These are phyloP conservation scores for Castanea crenata DNA, from an alignment of 306 rosid species.

Conservation along the genomic window DNA sequence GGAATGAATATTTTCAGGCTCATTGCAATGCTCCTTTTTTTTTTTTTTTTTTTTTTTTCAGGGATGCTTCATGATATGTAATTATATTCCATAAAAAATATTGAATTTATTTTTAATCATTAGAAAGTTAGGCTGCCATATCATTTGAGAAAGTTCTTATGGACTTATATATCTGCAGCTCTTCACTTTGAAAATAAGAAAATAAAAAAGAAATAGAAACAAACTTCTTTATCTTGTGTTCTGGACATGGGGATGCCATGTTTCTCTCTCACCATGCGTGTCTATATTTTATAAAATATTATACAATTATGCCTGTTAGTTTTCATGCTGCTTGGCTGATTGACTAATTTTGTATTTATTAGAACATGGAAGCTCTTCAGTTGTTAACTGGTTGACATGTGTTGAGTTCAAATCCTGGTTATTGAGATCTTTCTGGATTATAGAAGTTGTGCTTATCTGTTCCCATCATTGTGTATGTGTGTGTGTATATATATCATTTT, in stretches of 20 bases:
- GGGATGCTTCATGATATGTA: neutral
- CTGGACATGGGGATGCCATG: neutral
- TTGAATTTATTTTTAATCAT: neutral
- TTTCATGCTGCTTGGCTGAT: neutral
- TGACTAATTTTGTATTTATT: neutral
- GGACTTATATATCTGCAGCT: neutral
- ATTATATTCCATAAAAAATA: neutral
- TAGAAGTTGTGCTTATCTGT: neutral
- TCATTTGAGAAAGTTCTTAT: neutral
- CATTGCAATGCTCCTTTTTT: neutral
- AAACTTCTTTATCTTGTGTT: neutral
- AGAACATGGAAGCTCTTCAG: neutral
- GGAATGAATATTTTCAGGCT: conserved; percentile 14
- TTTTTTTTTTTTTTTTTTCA: neutral
- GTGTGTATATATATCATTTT: neutral
- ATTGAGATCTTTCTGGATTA: neutral
- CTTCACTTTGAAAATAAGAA: neutral
- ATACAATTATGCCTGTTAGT: neutral
- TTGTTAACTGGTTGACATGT: neutral
- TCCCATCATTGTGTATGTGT: neutral
- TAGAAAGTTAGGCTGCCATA: neutral
- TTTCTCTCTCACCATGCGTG: neutral
- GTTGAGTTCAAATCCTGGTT: neutral
- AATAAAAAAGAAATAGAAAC: neutral
- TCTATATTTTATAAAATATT: neutral